Evolutionary conservation across 345 rosid genomes (phyloP).

Genomic region (Aquilaria yunnanensis): DNA sequence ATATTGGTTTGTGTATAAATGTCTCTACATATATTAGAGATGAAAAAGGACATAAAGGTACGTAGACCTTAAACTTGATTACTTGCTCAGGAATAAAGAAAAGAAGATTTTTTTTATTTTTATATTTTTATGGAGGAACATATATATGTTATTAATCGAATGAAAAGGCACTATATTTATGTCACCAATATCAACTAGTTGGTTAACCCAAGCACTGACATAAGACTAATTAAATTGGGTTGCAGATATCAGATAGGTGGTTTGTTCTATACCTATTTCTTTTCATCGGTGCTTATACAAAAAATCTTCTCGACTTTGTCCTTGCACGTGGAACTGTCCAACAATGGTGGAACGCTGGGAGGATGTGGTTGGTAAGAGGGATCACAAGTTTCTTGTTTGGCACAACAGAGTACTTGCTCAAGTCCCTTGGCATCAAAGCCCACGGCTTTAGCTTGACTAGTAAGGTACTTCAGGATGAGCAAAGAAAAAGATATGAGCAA

Average conservation of each 20-base stretch:
- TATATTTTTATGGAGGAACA: too few relatives aligned
- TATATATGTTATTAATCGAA: too few relatives aligned
- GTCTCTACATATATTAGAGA: too few relatives aligned
- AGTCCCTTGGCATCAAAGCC: slow-evolving; percentile 35
- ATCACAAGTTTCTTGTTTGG: slow-evolving; percentile 36
- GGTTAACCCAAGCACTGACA: too few relatives aligned
- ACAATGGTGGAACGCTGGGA: slow-evolving; percentile 78
- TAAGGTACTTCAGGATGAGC: slow-evolving; percentile 48
- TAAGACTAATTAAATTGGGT: not conserved
- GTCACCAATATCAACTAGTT: too few relatives aligned
- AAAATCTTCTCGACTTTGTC: slow-evolving; percentile 36
- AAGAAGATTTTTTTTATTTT: too few relatives aligned
- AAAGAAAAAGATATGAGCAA: slow-evolving; percentile 42
- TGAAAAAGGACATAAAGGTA: too few relatives aligned
- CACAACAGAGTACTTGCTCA: slow-evolving; percentile 33
- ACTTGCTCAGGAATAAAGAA: too few relatives aligned
- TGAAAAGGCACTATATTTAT: too few relatives aligned
- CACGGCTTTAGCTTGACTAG: slow-evolving; percentile 51
- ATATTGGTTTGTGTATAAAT: too few relatives aligned
- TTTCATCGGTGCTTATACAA: slow-evolving; percentile 50
- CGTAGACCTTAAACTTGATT: too few relatives aligned
- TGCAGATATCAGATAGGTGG: slow-evolving; percentile 54
- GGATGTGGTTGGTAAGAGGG: slow-evolving; percentile 53
- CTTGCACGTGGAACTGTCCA: slow-evolving; percentile 34
- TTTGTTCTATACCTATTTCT: slow-evolving; percentile 56